A percentile compares a stretch with the other conserved stretches of the same genome.
These are phyloP conservation scores for Phytophthora citricola DNA, from an alignment of 352 stramenopile genomes.

Conservation along the genomic window DNA sequence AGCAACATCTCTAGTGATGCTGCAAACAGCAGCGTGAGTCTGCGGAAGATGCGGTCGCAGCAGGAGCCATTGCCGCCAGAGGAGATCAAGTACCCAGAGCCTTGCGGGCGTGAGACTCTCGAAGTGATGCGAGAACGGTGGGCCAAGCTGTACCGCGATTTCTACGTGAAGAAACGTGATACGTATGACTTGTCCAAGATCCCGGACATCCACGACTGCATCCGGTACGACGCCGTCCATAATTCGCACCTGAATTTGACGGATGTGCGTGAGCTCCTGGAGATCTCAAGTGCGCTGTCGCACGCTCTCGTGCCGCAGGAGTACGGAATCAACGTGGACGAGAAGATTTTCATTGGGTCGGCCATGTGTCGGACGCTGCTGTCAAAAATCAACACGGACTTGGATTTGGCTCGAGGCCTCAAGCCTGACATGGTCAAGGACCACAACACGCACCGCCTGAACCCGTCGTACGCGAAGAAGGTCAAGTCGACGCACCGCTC, in stretches of 20 bases:
- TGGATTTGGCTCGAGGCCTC: conserved; percentile 79
- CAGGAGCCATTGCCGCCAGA: conserved; percentile 50
- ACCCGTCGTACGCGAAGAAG: conserved; percentile 85
- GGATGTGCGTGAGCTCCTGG: conserved; percentile 94
- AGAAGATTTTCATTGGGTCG: conserved; percentile 89
- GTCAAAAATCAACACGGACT: conserved; percentile 89
- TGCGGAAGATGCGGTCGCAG: conserved; percentile 28
- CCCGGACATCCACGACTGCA: conserved; percentile 98
- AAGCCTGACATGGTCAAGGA: conserved; percentile 52
- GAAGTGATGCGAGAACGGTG: conserved; percentile 92
- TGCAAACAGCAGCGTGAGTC: conserved; percentile 41
- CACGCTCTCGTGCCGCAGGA: conserved; percentile 89
- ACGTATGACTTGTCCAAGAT: conserved; percentile 97
- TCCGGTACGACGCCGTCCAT: conserved; percentile 98
- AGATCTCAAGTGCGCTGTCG: conserved; percentile 94
- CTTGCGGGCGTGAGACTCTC: conserved; percentile 83
- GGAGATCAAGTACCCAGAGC: conserved; percentile 78
- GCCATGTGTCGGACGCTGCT: conserved; percentile 89
- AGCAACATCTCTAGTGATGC: conserved; percentile 45
- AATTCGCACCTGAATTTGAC: conserved; percentile 95
- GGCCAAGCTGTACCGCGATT: conserved; percentile 95
- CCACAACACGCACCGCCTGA: conserved; percentile 81
- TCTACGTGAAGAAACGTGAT: conserved; percentile 94
- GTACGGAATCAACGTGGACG: conserved; percentile 89
- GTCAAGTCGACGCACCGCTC: conserved; percentile 94